Evolutionary conservation across 1,284 basidiomycete genomes (phyloP).

Genomic region (Puccinia novopanici): DNA sequence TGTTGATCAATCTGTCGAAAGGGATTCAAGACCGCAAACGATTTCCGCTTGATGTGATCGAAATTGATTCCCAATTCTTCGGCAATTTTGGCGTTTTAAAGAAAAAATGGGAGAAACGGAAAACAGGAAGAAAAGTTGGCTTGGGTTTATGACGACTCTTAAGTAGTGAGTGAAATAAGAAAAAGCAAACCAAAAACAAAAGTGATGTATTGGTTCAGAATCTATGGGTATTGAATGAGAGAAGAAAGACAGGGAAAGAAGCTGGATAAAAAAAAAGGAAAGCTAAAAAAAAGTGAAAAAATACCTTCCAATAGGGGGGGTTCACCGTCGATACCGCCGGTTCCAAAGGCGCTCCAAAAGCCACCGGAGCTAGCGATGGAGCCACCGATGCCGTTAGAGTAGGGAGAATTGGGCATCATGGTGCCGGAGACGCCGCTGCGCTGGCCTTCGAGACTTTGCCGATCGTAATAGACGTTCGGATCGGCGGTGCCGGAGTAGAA

Average conservation of each 20-base stretch:
- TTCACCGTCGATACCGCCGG: conserved; percentile 91
- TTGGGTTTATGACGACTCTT: neutral
- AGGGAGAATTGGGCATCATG: conserved; percentile 26
- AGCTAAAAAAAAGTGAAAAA: neutral
- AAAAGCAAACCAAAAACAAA: conserved; percentile 40
- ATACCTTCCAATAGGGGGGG: conserved; percentile 86
- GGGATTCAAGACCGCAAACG: conserved; percentile 92
- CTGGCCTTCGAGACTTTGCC: conserved; percentile 49
- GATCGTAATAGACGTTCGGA: conserved; percentile 32
- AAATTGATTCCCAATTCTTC: conserved; percentile 97
- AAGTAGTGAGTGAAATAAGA: neutral
- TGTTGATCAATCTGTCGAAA: conserved; percentile 80
- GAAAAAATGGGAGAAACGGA: neutral
- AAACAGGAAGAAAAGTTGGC: neutral
- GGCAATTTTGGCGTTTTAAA: neutral
- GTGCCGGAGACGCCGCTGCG: conserved; percentile 36
- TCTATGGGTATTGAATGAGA: conserved; percentile 11
- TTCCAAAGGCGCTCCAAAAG: conserved; percentile 85
- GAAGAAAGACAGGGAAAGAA: neutral
- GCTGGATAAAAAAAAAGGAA: neutral
- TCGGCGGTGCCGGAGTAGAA: conserved; percentile 44
- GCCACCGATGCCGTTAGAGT: conserved; percentile 31
- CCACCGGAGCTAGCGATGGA: conserved; percentile 42
- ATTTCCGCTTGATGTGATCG: conserved; percentile 89
- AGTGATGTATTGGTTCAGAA: neutral